Base-by-base conservation (phyloP, 192 early-diverging fungal genomes). In the Spizellomyces punctatus region DNA sequence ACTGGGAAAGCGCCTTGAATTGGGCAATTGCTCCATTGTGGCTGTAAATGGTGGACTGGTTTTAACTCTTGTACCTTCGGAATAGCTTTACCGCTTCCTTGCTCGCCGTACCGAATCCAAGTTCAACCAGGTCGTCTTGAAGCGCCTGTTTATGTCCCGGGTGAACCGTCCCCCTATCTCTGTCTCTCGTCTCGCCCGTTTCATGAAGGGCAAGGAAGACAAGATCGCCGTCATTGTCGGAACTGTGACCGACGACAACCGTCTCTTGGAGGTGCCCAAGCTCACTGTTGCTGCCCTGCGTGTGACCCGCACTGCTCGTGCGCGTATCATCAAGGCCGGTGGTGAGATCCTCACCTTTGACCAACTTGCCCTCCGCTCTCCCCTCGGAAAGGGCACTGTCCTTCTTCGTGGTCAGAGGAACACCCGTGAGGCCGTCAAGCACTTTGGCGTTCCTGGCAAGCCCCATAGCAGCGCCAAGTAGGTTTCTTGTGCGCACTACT, bases 61-160 rank as follows among this genome's bases (percentile, higher is more conserved):
- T 10, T 12, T 54, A 41, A 14, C 17, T 10, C 58, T 9, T 43
- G 41, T 45, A 19, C 4, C 43, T 52, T 47, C 63, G 5, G 36
- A 47, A 54, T 76, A 88, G 95, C 89, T 99, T 72, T 99, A 98
- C 89, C 91, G 94, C 81, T 98, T 96, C 92, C 89, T 99, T 64
- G 96, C 96, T 64, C 94, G 98, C 88, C 93, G 98, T 82, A 99
- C 98, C 78, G 88, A 97, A 86, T 88, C 95, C 82, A 85, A 87
- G 84, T 99, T 99, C 89, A 99, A 99, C 94, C 94, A 95, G 91
- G 93, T 94, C 68, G 90, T 99, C 73, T 87, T 98, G 79, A 95
- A 95, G 90, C 91, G 98, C 73, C 92, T 99, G 72, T 95, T 94
- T 81, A 96, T 98, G 96, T 98, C 96, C 78, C 91, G 94, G 70